phyloP scores from a whole-genome alignment of 129 eudicot genomes.

The Centaurea solstitialis region DNA sequence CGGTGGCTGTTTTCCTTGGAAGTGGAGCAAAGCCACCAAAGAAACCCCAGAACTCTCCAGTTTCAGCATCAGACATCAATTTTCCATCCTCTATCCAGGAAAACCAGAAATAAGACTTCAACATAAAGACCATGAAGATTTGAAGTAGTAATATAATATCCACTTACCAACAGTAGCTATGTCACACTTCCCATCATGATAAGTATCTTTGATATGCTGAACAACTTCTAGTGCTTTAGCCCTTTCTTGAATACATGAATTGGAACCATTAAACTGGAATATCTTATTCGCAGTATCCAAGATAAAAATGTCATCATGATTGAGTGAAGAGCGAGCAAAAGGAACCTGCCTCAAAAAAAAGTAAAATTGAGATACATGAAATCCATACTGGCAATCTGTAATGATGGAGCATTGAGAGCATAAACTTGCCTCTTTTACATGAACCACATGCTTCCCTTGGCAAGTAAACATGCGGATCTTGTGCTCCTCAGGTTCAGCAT shows the following conservation, averaged over 20 bases:
- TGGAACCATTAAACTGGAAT: constrained; percentile 91
- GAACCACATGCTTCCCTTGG: constrained; percentile 89
- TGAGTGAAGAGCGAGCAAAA: constrained; percentile 87
- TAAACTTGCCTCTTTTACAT: constrained; percentile 87
- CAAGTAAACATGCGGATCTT: constrained; percentile 70
- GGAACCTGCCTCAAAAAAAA: constrained; percentile 53
- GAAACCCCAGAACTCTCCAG: constrained; percentile 96
- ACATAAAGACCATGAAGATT: neutral
- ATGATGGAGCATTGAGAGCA: constrained; percentile 18
- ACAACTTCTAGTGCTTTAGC: constrained; percentile 98
- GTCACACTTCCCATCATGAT: constrained; percentile 97
- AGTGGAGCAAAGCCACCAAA: constrained; percentile 99
- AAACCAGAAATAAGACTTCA: constrained; percentile 8
- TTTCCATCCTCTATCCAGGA: constrained; percentile 81
- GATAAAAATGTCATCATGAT: constrained; percentile 91
- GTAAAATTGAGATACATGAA: neutral
- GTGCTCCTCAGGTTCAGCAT: constrained; percentile 72
- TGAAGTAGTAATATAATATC: constrained; percentile 10
- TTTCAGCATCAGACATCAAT: constrained; percentile 94
- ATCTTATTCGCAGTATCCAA: constrained; percentile 85
- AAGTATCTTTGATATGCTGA: constrained; percentile 90
- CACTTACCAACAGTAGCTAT: constrained; percentile 85
- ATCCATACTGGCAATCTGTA: constrained; percentile 5
- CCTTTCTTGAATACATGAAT: constrained; percentile 93
- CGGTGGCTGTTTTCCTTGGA: constrained; percentile 73